Base-by-base conservation (phyloP, 2,329 filamentous ascomycete species). In the Colletotrichum sp. region DNA sequence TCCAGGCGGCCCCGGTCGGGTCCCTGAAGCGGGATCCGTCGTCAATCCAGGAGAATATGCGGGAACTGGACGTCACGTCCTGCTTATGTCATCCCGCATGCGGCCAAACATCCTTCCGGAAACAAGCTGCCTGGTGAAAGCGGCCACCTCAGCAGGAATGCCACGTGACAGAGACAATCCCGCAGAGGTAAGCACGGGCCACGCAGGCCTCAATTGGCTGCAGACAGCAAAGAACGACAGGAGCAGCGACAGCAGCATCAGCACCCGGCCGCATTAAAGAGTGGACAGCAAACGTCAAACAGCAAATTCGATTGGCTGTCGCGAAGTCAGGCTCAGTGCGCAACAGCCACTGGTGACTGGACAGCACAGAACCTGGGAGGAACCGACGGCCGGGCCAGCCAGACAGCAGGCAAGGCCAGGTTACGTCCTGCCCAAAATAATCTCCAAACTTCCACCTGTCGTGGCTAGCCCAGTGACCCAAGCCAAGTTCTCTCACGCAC, bases 371-470 rank as follows among this genome's bases (percentile, higher is more conserved):
- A 55, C 43, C 47, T 55, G 51, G 47, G 21, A 36, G 64, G 51
- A 57, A 31, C 64, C 3, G n/a, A 51, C 47, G 54, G 43, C 43
- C 47, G 62, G 18, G 31, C 31, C 31, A 57, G 47, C 64, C 64
- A 57, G 64, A 9, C 47, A 55, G 43, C 63, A 38, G 54, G 29
- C 33, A 38, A 66, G 64, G 66, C 66, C 54, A 59, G 54, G 55
- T 33, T 31, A 57, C 54, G 54, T 66, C 51, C 38, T 69, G 58
- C 68, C 58, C 34, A 70, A 70, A 65, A 70, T 70, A 69, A 70
- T 70, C 67, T 70, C 69, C 72, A 66, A 64, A 58, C 69, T 72
- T 68, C 70, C 58, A 72, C 69, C n/a, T 51, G n/a, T 51, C 43
- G 43, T 51, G 43, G 43, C 43, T 51, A 21, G 43, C 43, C 43